A percentile compares a stretch with the other conserved stretches of the same genome.
These are phyloP conservation scores for Circinella umbellata DNA, from an alignment of 371 early-diverging fungal genomes.

Conservation along the genomic window DNA sequence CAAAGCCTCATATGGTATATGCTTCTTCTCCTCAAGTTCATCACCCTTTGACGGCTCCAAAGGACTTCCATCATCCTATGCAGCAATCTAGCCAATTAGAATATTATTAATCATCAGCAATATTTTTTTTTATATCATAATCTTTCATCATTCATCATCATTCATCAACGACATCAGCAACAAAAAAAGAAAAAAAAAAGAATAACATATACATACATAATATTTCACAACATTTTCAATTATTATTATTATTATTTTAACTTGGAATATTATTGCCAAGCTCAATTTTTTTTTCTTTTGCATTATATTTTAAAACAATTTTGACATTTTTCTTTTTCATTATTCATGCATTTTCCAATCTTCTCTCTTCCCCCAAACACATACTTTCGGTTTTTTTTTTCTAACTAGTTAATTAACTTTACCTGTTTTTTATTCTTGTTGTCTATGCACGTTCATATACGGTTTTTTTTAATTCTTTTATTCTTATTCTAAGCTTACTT, in stretches of 20 bases:
- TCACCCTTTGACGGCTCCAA: neutral
- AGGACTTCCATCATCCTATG: constrained; percentile 10
- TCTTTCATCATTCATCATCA: neutral
- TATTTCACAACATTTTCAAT: too few species aligned
- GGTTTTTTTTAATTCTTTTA: neutral
- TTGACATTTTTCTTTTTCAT: too few species aligned
- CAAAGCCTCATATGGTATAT: neutral
- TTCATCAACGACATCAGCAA: too few species aligned
- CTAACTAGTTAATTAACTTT: neutral
- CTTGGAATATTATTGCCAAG: too few species aligned
- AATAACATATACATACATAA: too few species aligned
- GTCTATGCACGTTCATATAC: constrained; percentile 7
- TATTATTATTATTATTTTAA: too few species aligned
- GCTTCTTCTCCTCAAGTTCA: neutral
- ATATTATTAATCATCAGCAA: neutral
- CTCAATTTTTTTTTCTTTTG: too few species aligned
- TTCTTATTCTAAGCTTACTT: neutral
- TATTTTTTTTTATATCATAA: neutral
- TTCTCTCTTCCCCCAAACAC: neutral
- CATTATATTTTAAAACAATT: too few species aligned
- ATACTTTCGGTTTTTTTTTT: neutral
- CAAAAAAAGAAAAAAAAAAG: too few species aligned
- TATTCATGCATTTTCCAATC: neutral
- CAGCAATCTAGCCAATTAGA: neutral
- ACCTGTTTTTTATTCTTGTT: constrained; percentile 1